These are phyloP conservation scores for Xanthoconium stramineum DNA, from an alignment of 768 basidiomycete species.

Conservation along the genomic window DNA sequence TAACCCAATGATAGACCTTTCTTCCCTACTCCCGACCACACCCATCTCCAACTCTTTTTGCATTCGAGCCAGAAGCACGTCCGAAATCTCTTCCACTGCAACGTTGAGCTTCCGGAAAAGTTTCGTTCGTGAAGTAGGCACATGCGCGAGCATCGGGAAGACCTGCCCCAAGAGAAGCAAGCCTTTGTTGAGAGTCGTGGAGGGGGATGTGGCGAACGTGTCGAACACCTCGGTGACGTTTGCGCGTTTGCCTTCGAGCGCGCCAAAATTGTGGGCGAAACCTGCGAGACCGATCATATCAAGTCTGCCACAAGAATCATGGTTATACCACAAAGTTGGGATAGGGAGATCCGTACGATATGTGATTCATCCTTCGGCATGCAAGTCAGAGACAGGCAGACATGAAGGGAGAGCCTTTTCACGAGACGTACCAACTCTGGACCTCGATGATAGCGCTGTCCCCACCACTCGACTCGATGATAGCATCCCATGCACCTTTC, in stretches of 20 bases:
- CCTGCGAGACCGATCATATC: slow-evolving; percentile 59
- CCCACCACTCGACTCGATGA: slow-evolving; percentile 14
- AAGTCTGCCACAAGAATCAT: slow-evolving; percentile 32
- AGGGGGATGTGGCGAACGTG: slow-evolving; percentile 22
- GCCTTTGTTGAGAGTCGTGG: slow-evolving; percentile 27
- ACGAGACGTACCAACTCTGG: slow-evolving; percentile 27
- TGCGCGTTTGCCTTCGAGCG: slow-evolving; percentile 46
- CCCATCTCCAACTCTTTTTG: slow-evolving; percentile 31
- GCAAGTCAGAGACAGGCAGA: not conserved
- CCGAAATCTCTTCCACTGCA: slow-evolving; percentile 39
- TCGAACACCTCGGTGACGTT: slow-evolving; percentile 42
- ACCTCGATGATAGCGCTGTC: slow-evolving; percentile 33
- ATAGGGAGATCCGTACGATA: slow-evolving; percentile 25
- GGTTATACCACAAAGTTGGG: not conserved
- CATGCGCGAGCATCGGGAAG: slow-evolving; percentile 33
- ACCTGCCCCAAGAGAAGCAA: slow-evolving; percentile 36
- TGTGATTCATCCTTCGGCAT: slow-evolving; percentile 31
- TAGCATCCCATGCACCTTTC: slow-evolving; percentile 30
- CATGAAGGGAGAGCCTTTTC: not conserved
- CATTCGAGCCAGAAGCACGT: slow-evolving; percentile 37
- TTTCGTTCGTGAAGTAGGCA: slow-evolving; percentile 37
- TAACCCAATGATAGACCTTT: slow-evolving; percentile 26
- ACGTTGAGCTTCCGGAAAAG: slow-evolving; percentile 30
- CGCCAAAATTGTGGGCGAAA: slow-evolving; percentile 55
- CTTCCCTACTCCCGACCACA: slow-evolving; percentile 19